Percentiles rank a stretch among this genome's conserved stretches.
These are phyloP conservation scores for Candida frijolesensis DNA, from an alignment of 1,139 yeast genomes.

Conservation along the genomic window DNA sequence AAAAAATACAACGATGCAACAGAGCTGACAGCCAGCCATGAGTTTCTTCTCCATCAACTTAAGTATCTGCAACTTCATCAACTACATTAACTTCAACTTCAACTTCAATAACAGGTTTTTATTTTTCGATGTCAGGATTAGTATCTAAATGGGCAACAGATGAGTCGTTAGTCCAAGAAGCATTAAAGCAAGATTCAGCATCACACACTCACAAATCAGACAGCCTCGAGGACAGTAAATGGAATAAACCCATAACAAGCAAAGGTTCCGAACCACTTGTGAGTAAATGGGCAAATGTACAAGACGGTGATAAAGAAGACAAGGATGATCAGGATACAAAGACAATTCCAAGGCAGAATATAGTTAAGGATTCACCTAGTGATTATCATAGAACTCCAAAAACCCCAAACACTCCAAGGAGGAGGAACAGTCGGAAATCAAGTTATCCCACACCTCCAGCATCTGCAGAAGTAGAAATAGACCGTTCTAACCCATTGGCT, in stretches of 20 bases:
- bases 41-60: too few species aligned
- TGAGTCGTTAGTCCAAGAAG: constrained; percentile 26
- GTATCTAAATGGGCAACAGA: constrained; percentile 45
- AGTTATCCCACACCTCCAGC: neutral
- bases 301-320: constrained; percentile 7
- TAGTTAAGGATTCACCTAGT: neutral
- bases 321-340: too few species aligned
- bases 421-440: neutral
- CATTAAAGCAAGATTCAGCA: constrained; percentile 24
- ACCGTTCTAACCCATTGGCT: constrained; percentile 21
- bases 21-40: too few species aligned
- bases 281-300: constrained; percentile 21
- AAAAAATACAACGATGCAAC: too few species aligned
- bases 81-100: too few species aligned
- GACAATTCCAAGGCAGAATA: too few species aligned
- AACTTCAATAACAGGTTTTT: too few species aligned
- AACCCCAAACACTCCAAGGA: neutral
- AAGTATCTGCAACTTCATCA: too few species aligned
- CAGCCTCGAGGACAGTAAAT: constrained; percentile 11
- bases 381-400: neutral
- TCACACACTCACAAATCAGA: neutral
- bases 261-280: constrained; percentile 12
- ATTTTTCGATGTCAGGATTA: constrained; percentile 28
- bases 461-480: constrained; percentile 5
- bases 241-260: constrained; percentile 18